Percentiles rank a stretch among this genome's conserved stretches.
These are phyloP conservation scores for Toxoplasma gondii DNA, from an alignment of 169 alveolate species.

Conservation along the genomic window DNA sequence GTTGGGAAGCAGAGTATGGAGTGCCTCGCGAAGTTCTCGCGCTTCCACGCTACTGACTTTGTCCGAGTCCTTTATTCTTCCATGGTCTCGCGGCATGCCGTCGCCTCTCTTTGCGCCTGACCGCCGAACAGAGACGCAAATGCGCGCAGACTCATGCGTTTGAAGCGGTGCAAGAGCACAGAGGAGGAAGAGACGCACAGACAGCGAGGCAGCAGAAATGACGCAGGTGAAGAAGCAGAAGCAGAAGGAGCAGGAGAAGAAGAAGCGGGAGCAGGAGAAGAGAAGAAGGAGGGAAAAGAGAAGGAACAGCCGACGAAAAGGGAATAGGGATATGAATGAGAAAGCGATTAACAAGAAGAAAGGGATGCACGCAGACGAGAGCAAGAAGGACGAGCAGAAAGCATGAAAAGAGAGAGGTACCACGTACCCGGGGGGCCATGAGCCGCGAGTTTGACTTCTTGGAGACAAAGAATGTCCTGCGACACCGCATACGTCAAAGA, in stretches of 20 bases:
- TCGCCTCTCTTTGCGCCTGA: constrained; percentile 37
- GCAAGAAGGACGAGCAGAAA: not conserved
- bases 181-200: too few relatives aligned
- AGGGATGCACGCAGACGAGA: not conserved
- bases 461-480: constrained; percentile 59
- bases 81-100: constrained; percentile 33
- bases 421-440: constrained; percentile 48
- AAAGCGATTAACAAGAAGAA: not conserved
- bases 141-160: not conserved
- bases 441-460: constrained; percentile 57
- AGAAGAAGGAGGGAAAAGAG: too few relatives aligned
- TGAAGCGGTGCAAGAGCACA: too few relatives aligned
- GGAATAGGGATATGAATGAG: too few relatives aligned
- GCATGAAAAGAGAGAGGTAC: not conserved
- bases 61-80: not conserved
- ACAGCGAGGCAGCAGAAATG: too few relatives aligned
- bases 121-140: not conserved
- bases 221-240: too few relatives aligned
- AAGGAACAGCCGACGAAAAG: too few relatives aligned
- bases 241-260: too few relatives aligned
- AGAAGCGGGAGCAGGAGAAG: too few relatives aligned
- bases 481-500: not conserved
- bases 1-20: not conserved
- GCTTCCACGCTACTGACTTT: constrained; percentile 20
- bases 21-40: not conserved